Conservation (phyloP, 2,329 filamentous ascomycete species). For the Ascochyta lentis region DNA sequence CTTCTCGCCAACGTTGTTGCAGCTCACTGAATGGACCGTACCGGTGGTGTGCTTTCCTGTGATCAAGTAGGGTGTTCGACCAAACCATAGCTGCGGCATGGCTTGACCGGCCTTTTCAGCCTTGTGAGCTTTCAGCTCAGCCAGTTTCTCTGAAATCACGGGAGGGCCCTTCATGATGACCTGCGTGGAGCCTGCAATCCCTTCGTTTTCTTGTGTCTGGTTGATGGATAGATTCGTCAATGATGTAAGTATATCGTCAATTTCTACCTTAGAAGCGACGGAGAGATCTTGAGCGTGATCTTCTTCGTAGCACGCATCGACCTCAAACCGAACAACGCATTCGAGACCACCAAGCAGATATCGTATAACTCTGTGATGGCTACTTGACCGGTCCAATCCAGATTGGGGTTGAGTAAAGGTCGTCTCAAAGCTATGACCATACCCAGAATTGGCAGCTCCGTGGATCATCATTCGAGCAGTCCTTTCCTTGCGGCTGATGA, state of each 20-base stretch:
- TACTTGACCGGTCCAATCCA: conserved; percentile 23
- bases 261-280: background rate
- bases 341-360: conserved; percentile 26
- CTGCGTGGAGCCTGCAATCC: background rate
- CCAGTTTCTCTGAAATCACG: conserved; percentile 15
- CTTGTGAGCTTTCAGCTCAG: conserved; percentile 27
- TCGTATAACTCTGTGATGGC: conserved; percentile 28
- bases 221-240: too few species aligned
- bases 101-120: background rate
- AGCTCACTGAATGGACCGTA: conserved; percentile 13
- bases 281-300: background rate
- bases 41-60: conserved; percentile 23
- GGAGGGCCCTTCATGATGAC: conserved; percentile 10
- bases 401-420: conserved; percentile 28
- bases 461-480: conserved; percentile 22
- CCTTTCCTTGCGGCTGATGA: conserved; percentile 41
- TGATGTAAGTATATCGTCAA: too few species aligned
- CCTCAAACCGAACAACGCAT: conserved; percentile 28
- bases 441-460: conserved; percentile 27
- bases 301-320: conserved; percentile 28
- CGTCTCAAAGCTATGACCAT: conserved; percentile 43
- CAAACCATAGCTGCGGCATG: conserved; percentile 32
- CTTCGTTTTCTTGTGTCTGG: too few species aligned
- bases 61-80: conserved; percentile 28
- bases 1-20: background rate